Base-by-base conservation (phyloP, 116 monocot genomes). In the Trichopus zeylanicus region DNA sequence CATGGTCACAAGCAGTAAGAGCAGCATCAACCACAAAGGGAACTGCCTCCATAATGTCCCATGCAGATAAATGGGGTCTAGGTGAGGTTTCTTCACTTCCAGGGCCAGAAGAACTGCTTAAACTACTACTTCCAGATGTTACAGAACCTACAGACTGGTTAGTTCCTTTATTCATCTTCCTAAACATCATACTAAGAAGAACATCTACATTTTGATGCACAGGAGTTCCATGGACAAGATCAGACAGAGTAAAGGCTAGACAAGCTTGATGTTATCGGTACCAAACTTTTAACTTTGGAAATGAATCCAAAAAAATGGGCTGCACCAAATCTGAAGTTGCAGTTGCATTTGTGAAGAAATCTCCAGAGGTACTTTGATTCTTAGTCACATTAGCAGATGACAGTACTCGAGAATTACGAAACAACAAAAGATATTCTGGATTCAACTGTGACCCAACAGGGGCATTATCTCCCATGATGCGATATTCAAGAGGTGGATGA, bases 1-100 rank as follows among this genome's bases (percentile, higher is more conserved):
- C 88, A 74, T 92, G 88, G 26, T 92, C 70, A 74, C 98, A 99
- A 48, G 98, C 92, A 48, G 82, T 85, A 46, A 99, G 78, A 55
- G 88, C 82, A 78, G 98, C 88, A 76, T 99, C 98, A 74, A 91
- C 85, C 7, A 99, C 92, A 83, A 88, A 99, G 35, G 98, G 98
- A 64, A 88, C 88, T 51, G 88, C 98, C 70, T 99, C 92, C 85
- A 92, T 69, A 48, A 92, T 88, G 42, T 99, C 98, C 98, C 98
- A 99, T 58, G 98, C 92, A 66, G 85, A 73, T 61, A 99, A 66
- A 56, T 78, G 80, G 42, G 92, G 85, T 55, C 81, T 76, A 32
- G 61, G 55, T 63, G 62, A 46, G 22, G 25, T 33, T 67, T 92
- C 98, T 8, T 99, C 92, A 67, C 52, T 81, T 55, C 70, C 85